Evolutionary conservation across 108 stramenopile genomes (phyloP).

Genomic region (Asterionellopsis glacialis): DNA sequence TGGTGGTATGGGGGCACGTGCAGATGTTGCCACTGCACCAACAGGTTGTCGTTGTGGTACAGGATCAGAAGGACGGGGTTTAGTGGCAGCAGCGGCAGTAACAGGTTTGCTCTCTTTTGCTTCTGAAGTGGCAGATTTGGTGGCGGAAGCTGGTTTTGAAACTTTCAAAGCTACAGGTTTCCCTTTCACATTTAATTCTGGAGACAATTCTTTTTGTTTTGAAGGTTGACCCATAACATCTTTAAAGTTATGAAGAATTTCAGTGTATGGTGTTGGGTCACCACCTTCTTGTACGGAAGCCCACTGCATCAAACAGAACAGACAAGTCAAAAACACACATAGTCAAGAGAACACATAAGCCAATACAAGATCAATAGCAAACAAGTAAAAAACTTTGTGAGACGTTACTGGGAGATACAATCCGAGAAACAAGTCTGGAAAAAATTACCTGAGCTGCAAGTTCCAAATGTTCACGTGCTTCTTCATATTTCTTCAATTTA

Average conservation of each 20-base stretch:
- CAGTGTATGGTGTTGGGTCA: too few species aligned
- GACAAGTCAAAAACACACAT: background rate
- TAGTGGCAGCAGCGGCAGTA: background rate
- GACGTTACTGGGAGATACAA: background rate
- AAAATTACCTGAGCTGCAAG: conserved; percentile 13
- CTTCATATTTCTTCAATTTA: conserved; percentile 18
- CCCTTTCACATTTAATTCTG: too few species aligned
- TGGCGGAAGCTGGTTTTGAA: conserved; percentile 5
- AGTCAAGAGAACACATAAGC: background rate
- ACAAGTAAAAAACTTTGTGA: background rate
- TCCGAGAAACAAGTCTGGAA: conserved; percentile 5
- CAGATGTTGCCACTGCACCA: conserved; percentile 7
- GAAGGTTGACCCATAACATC: too few species aligned
- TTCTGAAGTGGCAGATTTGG: conserved; percentile 10
- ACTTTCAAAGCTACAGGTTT: conserved; percentile 14
- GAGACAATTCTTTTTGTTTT: too few species aligned
- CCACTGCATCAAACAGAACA: too few species aligned
- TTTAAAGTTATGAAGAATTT: too few species aligned
- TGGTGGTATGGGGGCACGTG: conserved; percentile 9
- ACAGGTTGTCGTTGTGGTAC: conserved; percentile 7
- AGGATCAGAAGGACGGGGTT: background rate
- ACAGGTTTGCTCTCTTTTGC: background rate
- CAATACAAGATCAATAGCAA: background rate
- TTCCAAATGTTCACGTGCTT: conserved; percentile 29
- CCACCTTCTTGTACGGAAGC: too few species aligned